phyloP scores from a whole-genome alignment of 345 rosid species.

The Acer yangbiense region DNA sequence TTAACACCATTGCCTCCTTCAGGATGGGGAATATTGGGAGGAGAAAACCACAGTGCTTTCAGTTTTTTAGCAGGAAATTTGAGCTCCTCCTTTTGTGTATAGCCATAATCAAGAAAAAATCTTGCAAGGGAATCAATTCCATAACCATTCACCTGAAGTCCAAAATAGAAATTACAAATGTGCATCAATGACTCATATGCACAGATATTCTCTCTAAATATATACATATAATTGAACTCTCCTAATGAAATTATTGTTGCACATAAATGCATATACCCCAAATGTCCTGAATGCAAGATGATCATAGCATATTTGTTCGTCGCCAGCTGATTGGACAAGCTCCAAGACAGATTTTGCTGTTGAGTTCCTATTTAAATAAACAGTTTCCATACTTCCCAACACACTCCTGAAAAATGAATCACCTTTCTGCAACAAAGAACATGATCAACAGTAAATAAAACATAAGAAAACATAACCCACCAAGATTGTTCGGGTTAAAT shows the following conservation, averaged over 20 bases:
- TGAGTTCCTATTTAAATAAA: constrained; percentile 73
- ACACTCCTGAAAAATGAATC: constrained; percentile 77
- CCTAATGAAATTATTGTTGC: neutral
- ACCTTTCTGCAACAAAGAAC: constrained; percentile 36
- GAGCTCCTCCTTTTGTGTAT: constrained; percentile 69
- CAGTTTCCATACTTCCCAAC: constrained; percentile 64
- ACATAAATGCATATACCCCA: constrained; percentile 50
- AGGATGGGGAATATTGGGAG: constrained; percentile 47
- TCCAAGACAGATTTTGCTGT: constrained; percentile 85
- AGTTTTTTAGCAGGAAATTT: constrained; percentile 91
- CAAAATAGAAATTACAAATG: constrained; percentile 3
- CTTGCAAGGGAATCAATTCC: constrained; percentile 83
- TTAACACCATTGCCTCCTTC: constrained; percentile 53
- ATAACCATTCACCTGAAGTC: constrained; percentile 62
- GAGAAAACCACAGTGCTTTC: constrained; percentile 93
- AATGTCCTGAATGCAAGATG: constrained; percentile 93
- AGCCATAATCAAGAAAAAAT: constrained; percentile 82
- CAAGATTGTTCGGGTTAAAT: neutral
- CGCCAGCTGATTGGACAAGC: constrained; percentile 58
- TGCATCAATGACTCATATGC: neutral
- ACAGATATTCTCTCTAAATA: neutral
- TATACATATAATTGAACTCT: neutral
- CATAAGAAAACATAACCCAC: neutral
- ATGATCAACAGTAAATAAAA: neutral
- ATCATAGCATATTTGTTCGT: constrained; percentile 70